Evolutionary conservation across 768 basidiomycete species (phyloP), one percentile per base, ranked within the genome.

Genomic region (Termitomyces sp.): DNA sequence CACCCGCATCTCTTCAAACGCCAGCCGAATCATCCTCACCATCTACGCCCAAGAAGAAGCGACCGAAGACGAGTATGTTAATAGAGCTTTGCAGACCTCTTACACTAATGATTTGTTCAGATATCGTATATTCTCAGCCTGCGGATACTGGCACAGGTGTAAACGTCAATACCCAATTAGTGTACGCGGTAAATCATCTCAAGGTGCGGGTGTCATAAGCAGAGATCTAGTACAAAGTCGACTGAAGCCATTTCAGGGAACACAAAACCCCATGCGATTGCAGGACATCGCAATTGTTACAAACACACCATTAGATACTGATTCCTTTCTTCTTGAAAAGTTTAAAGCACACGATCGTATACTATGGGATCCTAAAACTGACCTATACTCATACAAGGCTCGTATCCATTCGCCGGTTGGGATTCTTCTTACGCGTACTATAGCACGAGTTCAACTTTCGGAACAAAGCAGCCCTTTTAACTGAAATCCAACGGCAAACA

Each of bases 391-490:
- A 1, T 97, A 94, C 71, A 88, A 90, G 70, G 94, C 90, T 62
- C 36, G 78, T 71, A 34, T 41, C 2, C 18, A 47, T 28, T n/a
- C 10, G 41, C 55, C n/a, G 18, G 8, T n/a, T 36, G 34, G 16
- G 31, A 16, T 18, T 3, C 33, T 7, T 36, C 36, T 58, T 41
- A 61, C 60, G 52, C 60, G 10, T 15, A 36, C 51, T 29, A 20
- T n/a, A 94, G 92, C 90, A 93, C 62, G 92, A 94, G 69, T 92
- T 83, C 68, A 86, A 86, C 57, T 90, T 96, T 63, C 82, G 87
- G 29, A 92, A 85, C 65, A 94, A 94, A 74, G 86, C 85, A 4
- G 84, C 92, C 0, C 78, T 96, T 3, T 72, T 96, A 16, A 88
- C 85, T 0, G 90, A 95, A 69, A 92, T 97, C 37, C 90, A 93